These are phyloP conservation scores for Acaromyces ingoldii DNA, from an alignment of 1,284 basidiomycete genomes.

Conservation along the genomic window DNA sequence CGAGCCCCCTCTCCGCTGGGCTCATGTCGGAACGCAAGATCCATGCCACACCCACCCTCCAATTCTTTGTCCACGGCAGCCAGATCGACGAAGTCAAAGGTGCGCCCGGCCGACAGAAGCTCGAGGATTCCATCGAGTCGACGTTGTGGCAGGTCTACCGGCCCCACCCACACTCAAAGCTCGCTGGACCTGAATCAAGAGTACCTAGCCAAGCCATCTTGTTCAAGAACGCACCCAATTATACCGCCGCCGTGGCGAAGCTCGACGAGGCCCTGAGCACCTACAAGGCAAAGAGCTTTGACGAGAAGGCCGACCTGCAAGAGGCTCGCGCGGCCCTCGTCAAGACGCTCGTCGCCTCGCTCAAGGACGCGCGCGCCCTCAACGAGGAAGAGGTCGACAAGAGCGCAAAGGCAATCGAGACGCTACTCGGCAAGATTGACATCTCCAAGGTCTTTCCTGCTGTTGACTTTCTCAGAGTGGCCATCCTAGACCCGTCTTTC, in stretches of 20 bases:
- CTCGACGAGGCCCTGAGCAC: conserved; percentile 63
- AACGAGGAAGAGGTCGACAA: conserved; percentile 27
- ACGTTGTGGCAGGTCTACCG: conserved; percentile 70
- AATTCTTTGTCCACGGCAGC: conserved; percentile 58
- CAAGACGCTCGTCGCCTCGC: conserved; percentile 21
- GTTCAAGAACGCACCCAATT: conserved; percentile 65
- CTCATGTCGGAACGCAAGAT: conserved; percentile 56
- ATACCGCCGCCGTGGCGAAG: conserved; percentile 65
- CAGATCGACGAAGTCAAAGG: conserved; percentile 63
- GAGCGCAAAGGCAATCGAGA: neutral
- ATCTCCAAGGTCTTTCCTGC: neutral
- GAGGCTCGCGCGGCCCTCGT: conserved; percentile 57
- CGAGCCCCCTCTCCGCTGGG: conserved; percentile 25
- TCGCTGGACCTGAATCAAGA: conserved; percentile 59
- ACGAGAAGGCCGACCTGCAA: conserved; percentile 30
- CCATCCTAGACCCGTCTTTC: neutral
- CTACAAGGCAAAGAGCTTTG: conserved; percentile 39
- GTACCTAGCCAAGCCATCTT: conserved; percentile 61
- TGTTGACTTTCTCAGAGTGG: neutral
- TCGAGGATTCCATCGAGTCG: conserved; percentile 66
- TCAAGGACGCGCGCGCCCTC: conserved; percentile 12
- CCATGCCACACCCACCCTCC: conserved; percentile 74
- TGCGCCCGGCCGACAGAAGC: conserved; percentile 62
- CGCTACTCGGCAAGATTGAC: neutral
- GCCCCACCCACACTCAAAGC: conserved; percentile 67